phyloP scores from a whole-genome alignment of 768 basidiomycete species.

The Astraeus odoratus region DNA sequence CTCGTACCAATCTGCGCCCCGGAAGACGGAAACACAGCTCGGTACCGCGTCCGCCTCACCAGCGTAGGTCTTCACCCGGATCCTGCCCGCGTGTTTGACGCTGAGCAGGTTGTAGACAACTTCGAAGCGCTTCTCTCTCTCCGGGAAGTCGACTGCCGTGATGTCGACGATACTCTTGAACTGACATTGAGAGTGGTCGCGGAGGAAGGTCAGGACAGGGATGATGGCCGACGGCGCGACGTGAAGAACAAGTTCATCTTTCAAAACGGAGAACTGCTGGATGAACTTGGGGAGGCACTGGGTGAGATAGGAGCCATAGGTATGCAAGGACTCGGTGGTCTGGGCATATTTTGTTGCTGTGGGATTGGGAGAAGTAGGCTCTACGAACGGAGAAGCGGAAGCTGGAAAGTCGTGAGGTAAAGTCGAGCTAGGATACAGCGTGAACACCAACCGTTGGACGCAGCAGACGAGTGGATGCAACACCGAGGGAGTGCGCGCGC shows the following conservation, averaged over 20 bases:
- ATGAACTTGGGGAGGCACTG: slow-evolving; percentile 95
- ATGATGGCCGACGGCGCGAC: slow-evolving; percentile 73
- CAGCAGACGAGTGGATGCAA: slow-evolving; percentile 40
- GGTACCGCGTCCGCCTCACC: slow-evolving; percentile 91
- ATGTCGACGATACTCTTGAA: slow-evolving; percentile 93
- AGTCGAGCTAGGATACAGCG: background rate
- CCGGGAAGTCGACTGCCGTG: slow-evolving; percentile 92
- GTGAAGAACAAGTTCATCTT: slow-evolving; percentile 93
- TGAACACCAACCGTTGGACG: slow-evolving; percentile 40
- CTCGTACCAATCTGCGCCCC: slow-evolving; percentile 98
- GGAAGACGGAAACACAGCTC: slow-evolving; percentile 69
- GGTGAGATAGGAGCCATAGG: slow-evolving; percentile 87
- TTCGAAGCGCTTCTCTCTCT: slow-evolving; percentile 90
- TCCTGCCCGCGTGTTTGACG: slow-evolving; percentile 67
- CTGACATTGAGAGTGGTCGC: slow-evolving; percentile 93
- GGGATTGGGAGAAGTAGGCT: slow-evolving; percentile 86
- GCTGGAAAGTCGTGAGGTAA: slow-evolving; percentile 32
- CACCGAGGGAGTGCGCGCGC: slow-evolving; percentile 27
- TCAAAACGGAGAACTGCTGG: slow-evolving; percentile 95
- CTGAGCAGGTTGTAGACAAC: slow-evolving; percentile 94
- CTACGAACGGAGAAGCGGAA: slow-evolving; percentile 75
- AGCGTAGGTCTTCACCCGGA: slow-evolving; percentile 96
- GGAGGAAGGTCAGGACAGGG: slow-evolving; percentile 85
- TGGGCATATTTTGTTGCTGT: slow-evolving; percentile 64
- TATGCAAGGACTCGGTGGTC: slow-evolving; percentile 74